Evolutionary conservation across 2,329 filamentous ascomycete species (phyloP).

Genomic region (Microdochium trichocladiopsis): DNA sequence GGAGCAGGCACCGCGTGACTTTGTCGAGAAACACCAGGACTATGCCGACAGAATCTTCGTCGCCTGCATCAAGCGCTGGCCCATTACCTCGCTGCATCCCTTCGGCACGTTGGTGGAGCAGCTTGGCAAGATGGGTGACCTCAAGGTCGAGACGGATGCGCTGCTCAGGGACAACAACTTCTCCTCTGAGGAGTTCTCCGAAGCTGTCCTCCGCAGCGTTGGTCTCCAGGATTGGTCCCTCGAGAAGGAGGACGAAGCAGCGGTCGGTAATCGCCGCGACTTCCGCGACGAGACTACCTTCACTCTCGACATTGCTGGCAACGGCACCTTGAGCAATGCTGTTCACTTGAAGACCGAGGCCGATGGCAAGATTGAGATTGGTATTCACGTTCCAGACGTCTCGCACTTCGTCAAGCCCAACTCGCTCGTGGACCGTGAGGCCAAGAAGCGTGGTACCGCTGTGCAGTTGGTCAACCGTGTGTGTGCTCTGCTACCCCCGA

Average conservation of each 20-base stretch:
- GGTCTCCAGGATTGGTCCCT: slow-evolving; percentile 89
- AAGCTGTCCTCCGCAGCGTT: slow-evolving; percentile 89
- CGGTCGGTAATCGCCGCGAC: slow-evolving; percentile 71
- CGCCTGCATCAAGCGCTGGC: slow-evolving; percentile 98
- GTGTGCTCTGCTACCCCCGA: slow-evolving; percentile 81
- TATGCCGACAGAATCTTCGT: slow-evolving; percentile 98
- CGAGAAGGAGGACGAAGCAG: slow-evolving; percentile 71
- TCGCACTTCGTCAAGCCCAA: slow-evolving; percentile 96
- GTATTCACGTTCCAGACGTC: slow-evolving; percentile 90
- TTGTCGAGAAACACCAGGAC: slow-evolving; percentile 96
- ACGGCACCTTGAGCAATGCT: slow-evolving; percentile 83
- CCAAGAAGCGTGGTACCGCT: slow-evolving; percentile 93
- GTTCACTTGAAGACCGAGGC: slow-evolving; percentile 81
- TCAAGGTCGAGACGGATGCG: slow-evolving; percentile 96
- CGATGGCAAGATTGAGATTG: slow-evolving; percentile 86
- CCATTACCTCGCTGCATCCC: slow-evolving; percentile 97
- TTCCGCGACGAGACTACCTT: slow-evolving; percentile 85
- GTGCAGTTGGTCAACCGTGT: slow-evolving; percentile 89
- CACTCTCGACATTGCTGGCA: slow-evolving; percentile 85
- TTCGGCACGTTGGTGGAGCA: slow-evolving; percentile 97
- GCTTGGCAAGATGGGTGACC: slow-evolving; percentile 92
- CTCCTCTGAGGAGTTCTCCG: slow-evolving; percentile 92
- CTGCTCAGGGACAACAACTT: slow-evolving; percentile 98
- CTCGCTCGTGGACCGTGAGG: slow-evolving; percentile 91
- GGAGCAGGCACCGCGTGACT: slow-evolving; percentile 93